Evolutionary conservation across 2,329 filamentous ascomycete species (phyloP), one percentile per base, ranked within the genome.

Genomic region (Periconia sp.): DNA sequence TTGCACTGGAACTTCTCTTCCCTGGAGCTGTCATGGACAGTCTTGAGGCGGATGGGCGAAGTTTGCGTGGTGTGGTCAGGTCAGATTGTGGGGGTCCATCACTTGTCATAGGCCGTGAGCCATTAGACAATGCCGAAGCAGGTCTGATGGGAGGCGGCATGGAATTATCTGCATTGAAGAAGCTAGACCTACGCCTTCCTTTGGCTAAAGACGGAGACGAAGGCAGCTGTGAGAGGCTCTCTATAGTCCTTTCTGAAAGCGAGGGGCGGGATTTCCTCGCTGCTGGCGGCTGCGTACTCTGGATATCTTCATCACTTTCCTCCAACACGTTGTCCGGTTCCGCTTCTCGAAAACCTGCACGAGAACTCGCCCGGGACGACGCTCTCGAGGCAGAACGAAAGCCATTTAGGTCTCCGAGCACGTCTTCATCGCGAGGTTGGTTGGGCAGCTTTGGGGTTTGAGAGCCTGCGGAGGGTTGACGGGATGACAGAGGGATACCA

Each of bases 201-300:
- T 44, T 89, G 73, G 0, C 84, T 23, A 84, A 56, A 18, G 59
- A 59, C 5, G 92, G 92, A 0, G 92, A 94, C 0, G 90, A 85
- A 0, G 92, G 90, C 30, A 96, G 78, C 45, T 86, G 84, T 2
- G 91, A 83, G 6, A 97, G 77, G 0, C 91, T 96, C 70, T 96
- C 91, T 41, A 96, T 87, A 0, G 92, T 95, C 53, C 93, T 82
- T 63, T 97, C 92, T 0, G 89, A 86, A 3, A 97, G 79, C 0
- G 90, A 92, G 14, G 77, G 77, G 13, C 79, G 68, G 5, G 75
- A 64, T 59, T 48, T 83, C 79, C 49, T 67, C 51, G 60, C 53
- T 11, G 54, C 57, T 11, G 58, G 56, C 42, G 58, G 59, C 6
- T 49, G 49, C 1, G 53, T 37, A n/a, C 33, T 37, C 11, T 37